A percentile compares a stretch with the other conserved stretches of the same genome.
Conservation (phyloP, 768 basidiomycete species). For the Boletus rubropictus region DNA sequence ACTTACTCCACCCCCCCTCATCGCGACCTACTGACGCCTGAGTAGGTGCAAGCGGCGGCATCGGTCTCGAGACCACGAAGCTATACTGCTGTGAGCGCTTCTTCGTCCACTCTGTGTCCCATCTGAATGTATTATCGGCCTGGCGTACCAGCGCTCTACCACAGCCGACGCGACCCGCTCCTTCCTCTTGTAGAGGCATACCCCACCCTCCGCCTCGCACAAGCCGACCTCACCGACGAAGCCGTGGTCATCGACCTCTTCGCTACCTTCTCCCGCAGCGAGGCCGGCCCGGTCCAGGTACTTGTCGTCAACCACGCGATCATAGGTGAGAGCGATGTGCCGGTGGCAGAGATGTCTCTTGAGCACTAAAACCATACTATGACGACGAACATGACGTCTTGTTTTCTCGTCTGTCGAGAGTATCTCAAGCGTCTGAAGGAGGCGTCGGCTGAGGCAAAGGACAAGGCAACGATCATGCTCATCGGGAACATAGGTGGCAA, state of each 20-base stretch:
- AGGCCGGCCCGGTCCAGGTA: conserved; percentile 46
- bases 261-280: conserved; percentile 23
- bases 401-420: conserved; percentile 58
- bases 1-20: no score
- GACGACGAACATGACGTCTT: conserved; percentile 54
- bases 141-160: no score
- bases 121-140: no score
- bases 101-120: no score
- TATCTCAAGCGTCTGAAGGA: conserved; percentile 45
- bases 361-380: conserved; percentile 58
- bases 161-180: no score
- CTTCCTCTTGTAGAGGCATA: no score
- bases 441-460: conserved; percentile 36
- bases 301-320: conserved; percentile 58
- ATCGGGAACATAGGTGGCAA: conserved; percentile 68
- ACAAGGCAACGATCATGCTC: conserved; percentile 55
- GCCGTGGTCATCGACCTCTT: conserved; percentile 46
- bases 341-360: conserved; percentile 52
- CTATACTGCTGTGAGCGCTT: no score
- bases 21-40: no score
- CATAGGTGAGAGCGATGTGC: conserved; percentile 36
- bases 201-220: no score
- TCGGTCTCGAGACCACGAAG: no score
- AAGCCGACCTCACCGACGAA: conserved; percentile 55
- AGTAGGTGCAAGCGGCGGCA: no score